Base-by-base conservation (phyloP, 2,329 filamentous ascomycete genomes). In the Phaeosphaeria sp. region DNA sequence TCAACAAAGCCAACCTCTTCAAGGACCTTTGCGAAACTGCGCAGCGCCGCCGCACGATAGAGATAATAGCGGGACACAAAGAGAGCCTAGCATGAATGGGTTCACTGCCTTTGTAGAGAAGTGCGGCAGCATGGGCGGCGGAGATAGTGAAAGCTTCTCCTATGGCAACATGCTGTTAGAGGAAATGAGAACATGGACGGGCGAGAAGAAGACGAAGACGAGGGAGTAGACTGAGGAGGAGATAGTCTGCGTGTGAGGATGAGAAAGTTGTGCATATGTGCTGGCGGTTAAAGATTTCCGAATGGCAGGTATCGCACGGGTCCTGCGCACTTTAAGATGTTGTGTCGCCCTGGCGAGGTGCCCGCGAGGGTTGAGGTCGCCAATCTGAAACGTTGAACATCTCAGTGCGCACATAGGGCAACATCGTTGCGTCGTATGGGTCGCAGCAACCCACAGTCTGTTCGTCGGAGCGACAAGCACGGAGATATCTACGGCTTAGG, bases 101-200 rank as follows among this genome's bases (percentile, higher is more conserved):
- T 15, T 68, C 2, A 39, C 49, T 9, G 17, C 48, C 1, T 68
- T 68, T 46, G 48, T 68, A 13, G 62, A 63, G 47, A 58, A 61
- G 44, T 58, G 47, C 18, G 64, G 62, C 11, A 22, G 18, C 22
- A 68, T 65, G 66, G 59, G 56, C 5, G 66, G 62, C 18, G 62
- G 54, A n/a, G 59, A 65, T 48, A 59, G 48, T n/a, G 54, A 62
- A 33, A 43, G 50, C 6, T 68, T 61, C 33, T 68, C 65, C 44
- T 65, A 50, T n/a, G 62, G 60, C 13, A 68, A 59, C 21, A 64
- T 67, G 50, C 44, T 68, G 39, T 42, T 65, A 1, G 66, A 65
- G 52, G 65, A 65, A 54, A 36, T 67, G 42, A 55, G 64, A 18
- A 67, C 64, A 20, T 65, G 60, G 56, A 65, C 64, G 33, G 57